Percentiles rank a stretch among this genome's conserved stretches.
Evolutionary conservation across 768 basidiomycete species (phyloP).

Genomic region (Leucosporidium scottii): DNA sequence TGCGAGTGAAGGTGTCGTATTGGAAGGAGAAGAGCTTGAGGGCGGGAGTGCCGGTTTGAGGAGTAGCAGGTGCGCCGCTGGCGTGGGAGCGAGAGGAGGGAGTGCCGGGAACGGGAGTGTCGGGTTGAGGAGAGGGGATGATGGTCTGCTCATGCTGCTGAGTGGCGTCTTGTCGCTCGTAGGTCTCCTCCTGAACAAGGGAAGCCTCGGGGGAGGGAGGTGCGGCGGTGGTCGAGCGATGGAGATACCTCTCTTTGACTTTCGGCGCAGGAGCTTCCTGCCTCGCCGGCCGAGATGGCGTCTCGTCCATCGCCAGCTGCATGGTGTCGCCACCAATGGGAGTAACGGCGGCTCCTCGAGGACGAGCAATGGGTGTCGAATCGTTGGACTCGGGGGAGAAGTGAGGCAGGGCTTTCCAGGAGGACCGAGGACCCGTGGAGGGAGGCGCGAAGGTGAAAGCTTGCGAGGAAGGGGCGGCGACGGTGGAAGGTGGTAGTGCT

Average conservation of each 20-base stretch:
- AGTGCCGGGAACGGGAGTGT: conserved; percentile 11
- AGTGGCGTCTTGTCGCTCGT: not conserved
- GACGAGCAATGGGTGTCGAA: conserved; percentile 1
- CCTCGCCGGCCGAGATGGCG: not conserved
- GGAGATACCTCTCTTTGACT: not conserved
- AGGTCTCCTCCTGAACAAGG: not conserved
- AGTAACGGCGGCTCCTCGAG: not conserved
- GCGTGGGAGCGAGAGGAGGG: not conserved
- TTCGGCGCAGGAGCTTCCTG: not conserved
- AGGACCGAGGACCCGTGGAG: not conserved
- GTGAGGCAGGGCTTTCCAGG: not conserved
- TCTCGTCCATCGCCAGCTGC: not conserved
- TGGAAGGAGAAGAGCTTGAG: conserved; percentile 72
- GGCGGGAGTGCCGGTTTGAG: not conserved
- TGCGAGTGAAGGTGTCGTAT: conserved; percentile 92
- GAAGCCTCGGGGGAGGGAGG: not conserved
- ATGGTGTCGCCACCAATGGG: not conserved
- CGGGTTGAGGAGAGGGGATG: conserved; percentile 3
- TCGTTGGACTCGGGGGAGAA: not conserved
- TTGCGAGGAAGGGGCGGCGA: conserved; percentile 6
- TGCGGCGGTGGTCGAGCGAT: not conserved
- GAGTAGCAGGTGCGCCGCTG: not conserved
- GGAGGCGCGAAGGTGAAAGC: conserved; percentile 11
- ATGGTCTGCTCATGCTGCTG: not conserved
- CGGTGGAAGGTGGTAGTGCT: conserved; percentile 6